phyloP scores from a whole-genome alignment of 1,284 basidiomycete species.

The Microbotryum saponariae region DNA sequence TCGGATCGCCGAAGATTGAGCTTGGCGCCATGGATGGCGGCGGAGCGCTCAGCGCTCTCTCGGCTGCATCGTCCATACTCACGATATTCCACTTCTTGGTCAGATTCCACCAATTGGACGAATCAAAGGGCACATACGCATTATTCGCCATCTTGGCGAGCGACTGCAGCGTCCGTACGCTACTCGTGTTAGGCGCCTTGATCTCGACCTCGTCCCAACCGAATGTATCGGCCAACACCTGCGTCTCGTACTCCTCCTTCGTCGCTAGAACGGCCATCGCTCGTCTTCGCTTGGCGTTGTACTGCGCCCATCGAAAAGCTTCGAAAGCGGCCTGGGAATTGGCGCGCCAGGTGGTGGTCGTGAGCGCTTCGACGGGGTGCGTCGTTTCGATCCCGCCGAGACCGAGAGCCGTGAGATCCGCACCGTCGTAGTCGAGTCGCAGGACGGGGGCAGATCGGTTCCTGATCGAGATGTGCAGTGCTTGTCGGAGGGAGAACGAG shows the following conservation, averaged over 20 bases:
- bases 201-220: slow-evolving; percentile 29
- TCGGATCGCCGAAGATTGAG: slow-evolving; percentile 4
- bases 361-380: slow-evolving; percentile 6
- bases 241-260: slow-evolving; percentile 1
- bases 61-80: slow-evolving; percentile 37
- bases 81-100: slow-evolving; percentile 58
- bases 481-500: slow-evolving; percentile 28
- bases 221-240: slow-evolving; percentile 10
- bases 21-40: neutral
- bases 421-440: slow-evolving; percentile 17
- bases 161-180: slow-evolving; percentile 64
- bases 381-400: slow-evolving; percentile 5
- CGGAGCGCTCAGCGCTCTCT: slow-evolving; percentile 34
- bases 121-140: slow-evolving; percentile 54
- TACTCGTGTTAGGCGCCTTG: slow-evolving; percentile 55
- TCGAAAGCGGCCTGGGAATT: slow-evolving; percentile 23
- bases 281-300: slow-evolving; percentile 2
- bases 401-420: slow-evolving; percentile 15
- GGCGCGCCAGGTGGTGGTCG: slow-evolving; percentile 6
- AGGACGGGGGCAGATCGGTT: slow-evolving; percentile 13
- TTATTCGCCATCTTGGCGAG: slow-evolving; percentile 93
- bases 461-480: slow-evolving; percentile 24
- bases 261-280: slow-evolving; percentile 5
- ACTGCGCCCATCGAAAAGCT: slow-evolving; percentile 13
- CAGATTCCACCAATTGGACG: slow-evolving; percentile 72